A percentile compares a stretch with the other conserved stretches of the same genome.
Evolutionary conservation across 768 basidiomycete species (phyloP).

Genomic region (Trametes cingulata): DNA sequence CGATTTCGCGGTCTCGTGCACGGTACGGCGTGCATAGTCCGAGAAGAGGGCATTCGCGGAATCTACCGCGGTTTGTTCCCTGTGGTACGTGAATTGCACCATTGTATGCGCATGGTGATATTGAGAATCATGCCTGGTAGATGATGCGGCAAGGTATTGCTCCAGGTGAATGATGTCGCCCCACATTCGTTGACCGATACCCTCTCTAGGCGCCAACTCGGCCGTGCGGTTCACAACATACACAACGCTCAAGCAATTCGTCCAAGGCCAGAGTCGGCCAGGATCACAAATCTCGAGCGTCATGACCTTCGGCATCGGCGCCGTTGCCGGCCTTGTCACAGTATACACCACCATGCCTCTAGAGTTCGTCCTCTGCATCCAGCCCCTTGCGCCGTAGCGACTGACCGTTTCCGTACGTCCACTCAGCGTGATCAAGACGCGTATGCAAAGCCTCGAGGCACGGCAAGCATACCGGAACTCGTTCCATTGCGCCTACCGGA

Average conservation of each 20-base stretch:
- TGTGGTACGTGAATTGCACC: slow-evolving; percentile 58
- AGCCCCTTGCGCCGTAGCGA: neutral
- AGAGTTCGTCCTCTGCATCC: slow-evolving; percentile 49
- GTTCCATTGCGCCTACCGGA: slow-evolving; percentile 93
- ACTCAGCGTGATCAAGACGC: slow-evolving; percentile 89
- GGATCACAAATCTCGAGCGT: slow-evolving; percentile 83
- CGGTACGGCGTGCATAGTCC: slow-evolving; percentile 77
- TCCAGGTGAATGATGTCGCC: neutral
- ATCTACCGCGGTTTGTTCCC: slow-evolving; percentile 93
- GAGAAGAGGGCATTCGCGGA: slow-evolving; percentile 81
- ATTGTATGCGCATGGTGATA: neutral
- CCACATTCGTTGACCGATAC: neutral
- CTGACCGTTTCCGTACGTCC: neutral
- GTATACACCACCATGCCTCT: slow-evolving; percentile 90
- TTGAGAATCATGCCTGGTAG: slow-evolving; percentile 38
- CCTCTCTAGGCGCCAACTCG: slow-evolving; percentile 67
- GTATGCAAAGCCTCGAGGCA: slow-evolving; percentile 94
- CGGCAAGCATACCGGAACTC: slow-evolving; percentile 85
- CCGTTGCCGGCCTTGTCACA: slow-evolving; percentile 90
- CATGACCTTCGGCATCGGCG: slow-evolving; percentile 94
- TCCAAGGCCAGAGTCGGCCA: slow-evolving; percentile 79
- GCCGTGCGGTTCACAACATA: slow-evolving; percentile 96
- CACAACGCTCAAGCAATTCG: slow-evolving; percentile 89
- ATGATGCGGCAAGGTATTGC: slow-evolving; percentile 87
- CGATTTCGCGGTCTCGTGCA: slow-evolving; percentile 87